A percentile compares a stretch with the other conserved stretches of the same genome.
Evolutionary conservation across 1,284 basidiomycete species (phyloP).

Genomic region (Ganoderma sp.): DNA sequence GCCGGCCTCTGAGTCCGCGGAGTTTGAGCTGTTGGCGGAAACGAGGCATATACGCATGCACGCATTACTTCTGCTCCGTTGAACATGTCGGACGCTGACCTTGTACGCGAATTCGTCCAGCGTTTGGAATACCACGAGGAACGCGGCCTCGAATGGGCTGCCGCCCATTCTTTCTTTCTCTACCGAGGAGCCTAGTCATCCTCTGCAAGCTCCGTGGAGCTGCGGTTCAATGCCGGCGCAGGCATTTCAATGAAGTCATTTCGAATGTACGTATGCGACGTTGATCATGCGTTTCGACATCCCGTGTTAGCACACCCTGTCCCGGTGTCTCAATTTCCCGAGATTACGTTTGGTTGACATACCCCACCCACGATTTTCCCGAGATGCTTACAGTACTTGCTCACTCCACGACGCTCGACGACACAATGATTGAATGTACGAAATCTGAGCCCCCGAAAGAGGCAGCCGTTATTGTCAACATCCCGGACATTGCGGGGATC

Average conservation of each 20-base stretch:
- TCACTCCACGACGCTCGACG: not conserved
- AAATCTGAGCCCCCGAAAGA: not conserved
- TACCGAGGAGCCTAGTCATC: slow-evolving; percentile 51
- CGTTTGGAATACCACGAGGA: slow-evolving; percentile 54
- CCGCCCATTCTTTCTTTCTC: slow-evolving; percentile 73
- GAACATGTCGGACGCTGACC: not conserved
- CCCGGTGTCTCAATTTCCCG: not conserved
- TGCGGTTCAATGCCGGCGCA: slow-evolving; percentile 42
- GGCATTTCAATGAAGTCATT: slow-evolving; percentile 6
- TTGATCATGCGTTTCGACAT: not conserved
- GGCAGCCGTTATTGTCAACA: not conserved
- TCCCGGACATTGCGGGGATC: not conserved
- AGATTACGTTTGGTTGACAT: not conserved
- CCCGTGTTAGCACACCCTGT: not conserved
- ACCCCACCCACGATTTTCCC: no score
- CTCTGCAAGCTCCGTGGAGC: slow-evolving; percentile 62
- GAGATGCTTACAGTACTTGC: not conserved
- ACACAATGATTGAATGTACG: not conserved
- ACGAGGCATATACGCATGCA: slow-evolving; percentile 16
- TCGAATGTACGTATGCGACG: not conserved
- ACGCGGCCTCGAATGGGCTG: slow-evolving; percentile 61
- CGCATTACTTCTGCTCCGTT: slow-evolving; percentile 1
- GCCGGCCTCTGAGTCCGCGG: slow-evolving; percentile 13
- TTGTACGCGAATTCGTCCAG: slow-evolving; percentile 3
- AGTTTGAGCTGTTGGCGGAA: slow-evolving; percentile 21